These are phyloP conservation scores for Saccharomycopsis phalli DNA, from an alignment of 1,139 yeast species.

Conservation along the genomic window DNA sequence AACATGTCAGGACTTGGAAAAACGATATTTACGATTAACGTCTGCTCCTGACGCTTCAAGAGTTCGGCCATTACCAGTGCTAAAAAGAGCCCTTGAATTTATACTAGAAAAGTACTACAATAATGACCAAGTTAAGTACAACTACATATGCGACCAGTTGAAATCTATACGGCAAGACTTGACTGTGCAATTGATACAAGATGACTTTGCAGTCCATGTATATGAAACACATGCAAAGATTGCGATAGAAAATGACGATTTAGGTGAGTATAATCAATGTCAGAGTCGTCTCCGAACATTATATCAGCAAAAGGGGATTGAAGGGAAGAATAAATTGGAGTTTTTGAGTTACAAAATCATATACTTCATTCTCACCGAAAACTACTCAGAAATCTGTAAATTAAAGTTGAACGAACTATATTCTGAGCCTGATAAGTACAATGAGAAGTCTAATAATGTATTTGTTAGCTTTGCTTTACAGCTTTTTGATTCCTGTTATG, in stretches of 20 bases:
- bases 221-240: constrained; percentile 83
- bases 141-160: constrained; percentile 80
- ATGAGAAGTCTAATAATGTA: constrained; percentile 7
- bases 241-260: constrained; percentile 74
- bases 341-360: constrained; percentile 69
- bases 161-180: constrained; percentile 89
- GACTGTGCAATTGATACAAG: constrained; percentile 83
- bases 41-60: constrained; percentile 83
- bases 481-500: constrained; percentile 11
- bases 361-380: constrained; percentile 72
- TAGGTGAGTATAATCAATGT: constrained; percentile 95
- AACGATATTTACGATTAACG: constrained; percentile 72
- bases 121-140: constrained; percentile 46
- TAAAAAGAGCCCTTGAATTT: constrained; percentile 48
- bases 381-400: constrained; percentile 40
- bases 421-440: constrained; percentile 19
- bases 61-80: constrained; percentile 64
- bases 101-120: constrained; percentile 46
- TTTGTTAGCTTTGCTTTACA: constrained; percentile 13
- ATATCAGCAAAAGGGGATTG: constrained; percentile 36
- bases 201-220: constrained; percentile 66
- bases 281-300: constrained; percentile 68
- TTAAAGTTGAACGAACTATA: constrained; percentile 24
- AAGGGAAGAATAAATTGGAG: constrained; percentile 43
- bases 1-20: constrained; percentile 55